These are phyloP conservation scores for Rubia peregrina DNA, from an alignment of 305 asterid species.

Conservation along the genomic window DNA sequence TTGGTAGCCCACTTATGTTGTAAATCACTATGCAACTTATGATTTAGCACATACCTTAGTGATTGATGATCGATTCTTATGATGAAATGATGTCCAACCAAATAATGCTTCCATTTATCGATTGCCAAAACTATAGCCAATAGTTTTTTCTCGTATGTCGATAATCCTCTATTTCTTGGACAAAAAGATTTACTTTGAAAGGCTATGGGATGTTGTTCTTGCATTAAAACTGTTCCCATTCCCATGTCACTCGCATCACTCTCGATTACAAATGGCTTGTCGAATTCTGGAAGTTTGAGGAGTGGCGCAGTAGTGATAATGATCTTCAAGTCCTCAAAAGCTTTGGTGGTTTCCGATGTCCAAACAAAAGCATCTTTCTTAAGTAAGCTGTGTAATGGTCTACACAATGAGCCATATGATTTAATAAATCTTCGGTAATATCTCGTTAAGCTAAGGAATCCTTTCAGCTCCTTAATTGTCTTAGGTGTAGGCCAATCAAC, in stretches of 20 bases:
- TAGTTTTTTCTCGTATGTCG: background rate
- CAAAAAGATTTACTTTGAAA: background rate
- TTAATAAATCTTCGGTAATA: background rate
- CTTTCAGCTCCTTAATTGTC: no score
- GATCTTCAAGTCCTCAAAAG: background rate
- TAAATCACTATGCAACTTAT: background rate
- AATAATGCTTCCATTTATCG: background rate
- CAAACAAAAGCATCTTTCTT: background rate
- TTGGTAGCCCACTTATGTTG: slow-evolving; percentile 14
- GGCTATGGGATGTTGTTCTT: background rate
- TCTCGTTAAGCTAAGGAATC: no score
- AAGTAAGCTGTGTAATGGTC: background rate
- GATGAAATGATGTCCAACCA: background rate
- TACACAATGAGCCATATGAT: background rate
- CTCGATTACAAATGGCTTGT: background rate
- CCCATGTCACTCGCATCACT: no score
- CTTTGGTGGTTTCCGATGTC: background rate
- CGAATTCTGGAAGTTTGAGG: background rate
- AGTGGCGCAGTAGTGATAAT: background rate
- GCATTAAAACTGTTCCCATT: no score
- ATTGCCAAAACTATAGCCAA: background rate
- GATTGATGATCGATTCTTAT: background rate
- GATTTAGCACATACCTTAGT: background rate
- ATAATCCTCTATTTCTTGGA: background rate
- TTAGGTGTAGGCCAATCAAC: background rate